phyloP scores from a whole-genome alignment of 495 filamentous ascomycete species.

The Cudoniella acicularis region DNA sequence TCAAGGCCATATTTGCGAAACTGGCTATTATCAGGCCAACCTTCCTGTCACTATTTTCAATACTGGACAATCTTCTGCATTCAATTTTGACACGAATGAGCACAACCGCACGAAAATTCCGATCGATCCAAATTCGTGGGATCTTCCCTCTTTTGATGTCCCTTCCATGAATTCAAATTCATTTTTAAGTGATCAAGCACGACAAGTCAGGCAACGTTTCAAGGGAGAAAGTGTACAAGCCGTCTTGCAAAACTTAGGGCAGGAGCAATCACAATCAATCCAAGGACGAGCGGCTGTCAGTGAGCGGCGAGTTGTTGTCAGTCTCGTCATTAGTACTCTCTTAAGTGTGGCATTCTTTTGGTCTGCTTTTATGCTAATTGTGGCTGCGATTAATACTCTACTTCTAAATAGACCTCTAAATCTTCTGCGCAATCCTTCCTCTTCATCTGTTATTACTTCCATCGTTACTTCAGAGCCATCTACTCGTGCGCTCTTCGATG shows the following conservation, averaged over 20 bases:
- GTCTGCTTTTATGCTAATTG: slow-evolving; percentile 7
- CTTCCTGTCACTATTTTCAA: slow-evolving; percentile 23
- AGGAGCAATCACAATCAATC: background rate
- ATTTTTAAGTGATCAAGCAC: slow-evolving; percentile 16
- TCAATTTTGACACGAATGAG: slow-evolving; percentile 29
- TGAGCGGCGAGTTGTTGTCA: slow-evolving; percentile 20
- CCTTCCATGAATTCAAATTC: slow-evolving; percentile 19
- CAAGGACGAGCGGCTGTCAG: slow-evolving; percentile 1
- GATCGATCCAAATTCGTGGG: slow-evolving; percentile 2
- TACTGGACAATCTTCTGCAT: slow-evolving; percentile 14
- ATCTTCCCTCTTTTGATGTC: slow-evolving; percentile 24
- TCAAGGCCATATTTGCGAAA: slow-evolving; percentile 24
- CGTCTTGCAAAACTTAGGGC: slow-evolving; percentile 9
- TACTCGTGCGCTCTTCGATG: slow-evolving; percentile 14
- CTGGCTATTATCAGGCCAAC: slow-evolving; percentile 32
- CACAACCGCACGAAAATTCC: slow-evolving; percentile 1
- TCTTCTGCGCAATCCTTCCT: slow-evolving; percentile 19
- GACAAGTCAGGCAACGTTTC: slow-evolving; percentile 32
- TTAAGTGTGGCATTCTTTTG: slow-evolving; percentile 14
- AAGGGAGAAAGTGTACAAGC: slow-evolving; percentile 34
- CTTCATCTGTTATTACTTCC: slow-evolving; percentile 17
- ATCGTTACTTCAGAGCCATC: slow-evolving; percentile 13
- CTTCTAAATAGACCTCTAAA: slow-evolving; percentile 19
- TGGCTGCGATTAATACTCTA: slow-evolving; percentile 17
- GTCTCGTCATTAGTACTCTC: slow-evolving; percentile 18